Conservation (phyloP, 2,329 filamentous ascomycete genomes). For the Curvularia spicifera region DNA sequence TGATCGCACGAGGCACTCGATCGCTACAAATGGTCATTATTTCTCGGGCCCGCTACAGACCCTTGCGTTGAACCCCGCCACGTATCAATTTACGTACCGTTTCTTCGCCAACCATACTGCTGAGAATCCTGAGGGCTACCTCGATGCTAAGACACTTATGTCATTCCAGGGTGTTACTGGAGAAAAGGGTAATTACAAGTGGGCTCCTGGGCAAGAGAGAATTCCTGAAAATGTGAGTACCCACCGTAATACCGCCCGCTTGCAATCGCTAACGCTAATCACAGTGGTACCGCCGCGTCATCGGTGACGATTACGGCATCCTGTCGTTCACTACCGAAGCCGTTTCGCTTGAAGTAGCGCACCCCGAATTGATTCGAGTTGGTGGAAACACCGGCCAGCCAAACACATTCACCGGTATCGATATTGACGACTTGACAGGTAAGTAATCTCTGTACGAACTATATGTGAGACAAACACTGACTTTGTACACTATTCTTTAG, state of each 20-base stretch:
- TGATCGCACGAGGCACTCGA: slow-evolving; percentile 28
- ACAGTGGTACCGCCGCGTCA: slow-evolving; percentile 19
- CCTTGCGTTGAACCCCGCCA: slow-evolving; percentile 24
- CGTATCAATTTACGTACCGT: slow-evolving; percentile 15
- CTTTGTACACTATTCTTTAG: background rate
- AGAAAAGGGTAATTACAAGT: slow-evolving; percentile 26
- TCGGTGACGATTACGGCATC: slow-evolving; percentile 20
- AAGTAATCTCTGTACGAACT: background rate
- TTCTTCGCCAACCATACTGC: slow-evolving; percentile 33
- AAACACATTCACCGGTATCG: slow-evolving; percentile 27
- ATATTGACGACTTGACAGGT: slow-evolving; percentile 26
- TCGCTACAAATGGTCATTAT: slow-evolving; percentile 22
- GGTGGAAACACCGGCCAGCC: slow-evolving; percentile 31
- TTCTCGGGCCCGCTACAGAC: slow-evolving; percentile 26
- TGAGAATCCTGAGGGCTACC: slow-evolving; percentile 28
- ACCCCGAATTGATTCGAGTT: slow-evolving; percentile 19
- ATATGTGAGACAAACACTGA: background rate
- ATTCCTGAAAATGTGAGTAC: slow-evolving; percentile 32
- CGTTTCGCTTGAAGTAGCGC: slow-evolving; percentile 19
- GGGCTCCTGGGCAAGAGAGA: slow-evolving; percentile 26
- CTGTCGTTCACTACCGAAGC: background rate
- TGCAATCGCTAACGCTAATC: slow-evolving; percentile 14
- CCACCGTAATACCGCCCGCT: background rate
- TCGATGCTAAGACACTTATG: slow-evolving; percentile 27
- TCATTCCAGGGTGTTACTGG: slow-evolving; percentile 29